Evolutionary conservation across 2,329 filamentous ascomycete species (phyloP).

Genomic region (Aulographum hederae): DNA sequence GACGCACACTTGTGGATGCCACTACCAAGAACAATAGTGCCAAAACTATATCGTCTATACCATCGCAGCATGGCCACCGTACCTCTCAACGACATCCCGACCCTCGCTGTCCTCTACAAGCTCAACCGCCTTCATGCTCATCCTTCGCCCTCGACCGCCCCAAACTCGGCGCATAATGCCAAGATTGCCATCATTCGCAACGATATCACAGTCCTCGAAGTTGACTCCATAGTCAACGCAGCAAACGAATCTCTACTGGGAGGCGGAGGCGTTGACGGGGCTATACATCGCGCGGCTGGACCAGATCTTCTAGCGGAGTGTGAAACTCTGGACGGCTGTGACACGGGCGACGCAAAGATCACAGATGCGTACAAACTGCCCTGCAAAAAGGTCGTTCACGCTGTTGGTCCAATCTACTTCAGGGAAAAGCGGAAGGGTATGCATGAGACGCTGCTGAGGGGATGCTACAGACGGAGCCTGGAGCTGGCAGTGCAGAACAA

Average conservation of each 20-base stretch:
- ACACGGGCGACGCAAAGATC: slow-evolving; percentile 66
- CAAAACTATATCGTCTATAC: no score
- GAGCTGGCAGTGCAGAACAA: slow-evolving; percentile 50
- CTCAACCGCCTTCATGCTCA: slow-evolving; percentile 26
- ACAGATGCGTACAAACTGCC: slow-evolving; percentile 63
- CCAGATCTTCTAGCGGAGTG: slow-evolving; percentile 52
- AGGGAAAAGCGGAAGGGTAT: slow-evolving; percentile 18
- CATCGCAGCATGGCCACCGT: no score
- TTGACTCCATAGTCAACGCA: slow-evolving; percentile 84
- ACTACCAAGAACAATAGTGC: no score
- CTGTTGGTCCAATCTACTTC: slow-evolving; percentile 69
- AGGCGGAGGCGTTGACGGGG: slow-evolving; percentile 61
- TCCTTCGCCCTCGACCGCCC: slow-evolving; percentile 10
- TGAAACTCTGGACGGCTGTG: slow-evolving; percentile 49
- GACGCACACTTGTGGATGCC: no score
- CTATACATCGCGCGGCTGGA: slow-evolving; percentile 75
- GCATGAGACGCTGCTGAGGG: slow-evolving; percentile 27
- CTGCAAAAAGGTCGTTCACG: slow-evolving; percentile 65
- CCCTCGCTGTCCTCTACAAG: slow-evolving; percentile 48
- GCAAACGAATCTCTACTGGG: slow-evolving; percentile 65
- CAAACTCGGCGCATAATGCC: slow-evolving; percentile 43
- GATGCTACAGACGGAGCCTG: slow-evolving; percentile 55
- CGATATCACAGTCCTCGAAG: slow-evolving; percentile 64
- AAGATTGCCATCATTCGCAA: slow-evolving; percentile 51
- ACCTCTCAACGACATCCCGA: slow-evolving; percentile 38